Evolutionary conservation across 371 early-diverging fungal genomes (phyloP), one percentile per base, ranked within the genome.

Genomic region (Mucor piriformis): DNA sequence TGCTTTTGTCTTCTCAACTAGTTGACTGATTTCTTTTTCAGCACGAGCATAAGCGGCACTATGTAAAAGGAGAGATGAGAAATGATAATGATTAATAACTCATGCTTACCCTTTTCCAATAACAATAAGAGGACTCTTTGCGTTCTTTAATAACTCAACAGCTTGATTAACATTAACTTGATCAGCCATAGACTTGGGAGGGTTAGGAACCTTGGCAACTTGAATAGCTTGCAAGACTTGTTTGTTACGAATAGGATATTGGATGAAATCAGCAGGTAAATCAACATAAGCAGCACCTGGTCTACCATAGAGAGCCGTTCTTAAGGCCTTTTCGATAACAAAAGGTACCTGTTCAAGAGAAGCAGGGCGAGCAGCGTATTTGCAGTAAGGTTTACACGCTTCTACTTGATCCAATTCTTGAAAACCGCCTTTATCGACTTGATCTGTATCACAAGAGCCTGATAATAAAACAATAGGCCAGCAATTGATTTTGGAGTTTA

Each of bases 381-480:
- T 92, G 49, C 88, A 77, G 49, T 89, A 86, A 18, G 81, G 85
- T 25, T 74, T 62, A 60, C 82, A 81, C 21, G 83, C 83, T 51
- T 83, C 88, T 1, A 92, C 87, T 72, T 92, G 93, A 58, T 79
- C 80, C 18, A 85, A 71, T 58, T 92, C 93, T 73, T 92, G 93
- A 66, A 92, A 92, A 2, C 88, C 91, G 3, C 93, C 93, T 58
- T 76, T 79, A 37, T 86, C 88, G 10, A 76, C 61, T 57, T 80
- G 82, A 44, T 76, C 73, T 8, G 80, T 76, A 38, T 86, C 86
- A 25, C 71, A 73, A 6, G 87, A 82, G 10, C 88, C 88, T 13
- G 85, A 81, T 20, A 89, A 67, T 16, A 88, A 62, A 7, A 90
- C 79, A 63, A 88, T 61, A 3, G 90, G 90, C 88, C 87, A 87